Evolutionary conservation across 2,329 filamentous ascomycete genomes (phyloP).

Genomic region (Sporothrix pallida): DNA sequence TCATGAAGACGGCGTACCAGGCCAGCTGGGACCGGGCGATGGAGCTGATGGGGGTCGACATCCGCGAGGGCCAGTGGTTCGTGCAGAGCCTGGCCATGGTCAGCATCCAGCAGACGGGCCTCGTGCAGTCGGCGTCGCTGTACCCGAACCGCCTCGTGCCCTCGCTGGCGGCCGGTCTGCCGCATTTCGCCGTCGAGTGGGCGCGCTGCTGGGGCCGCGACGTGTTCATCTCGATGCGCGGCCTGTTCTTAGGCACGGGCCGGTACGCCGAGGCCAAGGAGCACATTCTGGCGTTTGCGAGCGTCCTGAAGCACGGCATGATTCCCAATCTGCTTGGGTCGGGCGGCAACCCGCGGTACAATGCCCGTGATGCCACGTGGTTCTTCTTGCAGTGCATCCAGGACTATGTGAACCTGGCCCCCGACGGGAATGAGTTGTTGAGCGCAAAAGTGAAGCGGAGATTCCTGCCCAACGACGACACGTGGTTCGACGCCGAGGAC

Average conservation of each 20-base stretch:
- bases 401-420: conserved; percentile 83
- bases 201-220: conserved; percentile 97
- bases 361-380: conserved; percentile 95
- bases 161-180: conserved; percentile 87
- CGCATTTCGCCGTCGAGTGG: conserved; percentile 93
- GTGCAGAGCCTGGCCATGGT: conserved; percentile 88
- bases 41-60: conserved; percentile 76
- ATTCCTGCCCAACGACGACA: conserved; percentile 94
- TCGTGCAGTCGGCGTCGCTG: conserved; percentile 86
- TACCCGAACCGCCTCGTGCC: conserved; percentile 86
- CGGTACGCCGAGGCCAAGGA: conserved; percentile 88
- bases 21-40: conserved; percentile 80
- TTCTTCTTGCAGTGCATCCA: conserved; percentile 97
- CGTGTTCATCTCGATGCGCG: conserved; percentile 93
- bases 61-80: conserved; percentile 85
- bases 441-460: conserved; percentile 79
- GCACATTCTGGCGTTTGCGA: conserved; percentile 93
- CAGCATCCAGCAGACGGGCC: conserved; percentile 87
- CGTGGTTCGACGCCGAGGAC: conserved; percentile 86
- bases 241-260: conserved; percentile 88
- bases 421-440: conserved; percentile 75
- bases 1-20: conserved; percentile 84
- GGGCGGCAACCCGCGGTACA: conserved; percentile 87
- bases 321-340: conserved; percentile 92
- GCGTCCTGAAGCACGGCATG: conserved; percentile 97